Evolutionary conservation across 352 stramenopile genomes (phyloP), one percentile per base, ranked within the genome.

Genomic region (Pythium chondricola): DNA sequence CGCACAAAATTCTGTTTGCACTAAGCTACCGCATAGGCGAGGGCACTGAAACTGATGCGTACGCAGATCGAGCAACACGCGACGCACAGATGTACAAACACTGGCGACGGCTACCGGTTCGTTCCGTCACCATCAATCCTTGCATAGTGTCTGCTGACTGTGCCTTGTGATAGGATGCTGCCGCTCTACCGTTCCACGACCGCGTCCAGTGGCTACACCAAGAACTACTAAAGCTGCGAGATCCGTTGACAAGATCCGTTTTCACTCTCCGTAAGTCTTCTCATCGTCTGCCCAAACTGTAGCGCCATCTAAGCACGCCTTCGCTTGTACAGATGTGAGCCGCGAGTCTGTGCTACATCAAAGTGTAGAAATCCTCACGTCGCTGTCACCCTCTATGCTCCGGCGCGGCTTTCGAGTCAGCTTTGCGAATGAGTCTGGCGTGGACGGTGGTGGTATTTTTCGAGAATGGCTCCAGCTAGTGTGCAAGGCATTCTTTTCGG

Each of bases 381-480:
- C 67, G 4, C 65, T 70, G 6, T 74, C 77, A 2, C 55, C 63
- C 16, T 48, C 61, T 33, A 71, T 61, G 11, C 49, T 93, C 2
- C 77, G 76, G 35, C 74, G 75, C 8, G 81, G 82, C n/a, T 56
- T 96, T 37, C 71, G 81, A 2, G 77, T 95, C 25, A 71, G 95
- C 40, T 96, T 97, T 56, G 70, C 86, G 45, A 75, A 87, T 26
- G 80, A 93, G 52, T 67, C 61, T n/a, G 78, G 80, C 16, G 52
- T 89, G 4, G 83, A 93, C 26, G 80, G 75, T 18, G 83, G 80
- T 24, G 83, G 79, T 2, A 83, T 93, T 45, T 59, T 88, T 37
- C 74, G 83, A 8, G 83, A 93, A 43, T 93, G 83, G 83, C 54
- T 88, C 33, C 63, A 85, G 43, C 52, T 97, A 26, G 51, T 95